Percentiles rank a stretch among this genome's conserved stretches.
Conservation (phyloP, 2,329 filamentous ascomycete species). For the Botrytis fabae region DNA sequence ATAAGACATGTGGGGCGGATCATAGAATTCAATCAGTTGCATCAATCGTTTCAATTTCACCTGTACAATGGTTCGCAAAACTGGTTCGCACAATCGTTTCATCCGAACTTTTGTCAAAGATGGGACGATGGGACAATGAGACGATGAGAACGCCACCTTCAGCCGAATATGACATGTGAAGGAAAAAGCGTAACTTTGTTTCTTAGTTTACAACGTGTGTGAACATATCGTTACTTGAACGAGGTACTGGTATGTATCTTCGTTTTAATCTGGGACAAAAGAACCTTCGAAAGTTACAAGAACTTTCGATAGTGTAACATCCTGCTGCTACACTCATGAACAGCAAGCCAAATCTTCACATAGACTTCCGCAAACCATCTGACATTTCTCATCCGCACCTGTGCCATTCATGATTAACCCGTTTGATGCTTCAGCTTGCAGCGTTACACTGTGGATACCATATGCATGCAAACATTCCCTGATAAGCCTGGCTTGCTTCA, state of each 20-base stretch:
- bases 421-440: conserved; percentile 62
- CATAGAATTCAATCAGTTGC: neutral
- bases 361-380: conserved; percentile 30
- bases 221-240: conserved; percentile 13
- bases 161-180: conserved; percentile 9
- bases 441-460: conserved; percentile 68
- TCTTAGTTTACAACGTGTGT: conserved; percentile 11
- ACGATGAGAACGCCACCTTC: conserved; percentile 4
- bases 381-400: conserved; percentile 25
- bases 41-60: conserved; percentile 9
- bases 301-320: conserved; percentile 5
- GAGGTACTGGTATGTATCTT: conserved; percentile 3
- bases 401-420: conserved; percentile 9
- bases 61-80: conserved; percentile 18
- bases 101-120: conserved; percentile 16
- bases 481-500: conserved; percentile 60
- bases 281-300: conserved; percentile 7
- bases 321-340: conserved; percentile 38
- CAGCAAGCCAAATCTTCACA: conserved; percentile 34
- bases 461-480: conserved; percentile 71
- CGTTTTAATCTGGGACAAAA: conserved; percentile 1
- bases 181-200: conserved; percentile 4
- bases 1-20: neutral
- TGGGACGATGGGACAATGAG: conserved; percentile 5
- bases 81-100: conserved; percentile 18